Evolutionary conservation across 2,329 filamentous ascomycete species (phyloP).

Genomic region (Penicillium sp.): DNA sequence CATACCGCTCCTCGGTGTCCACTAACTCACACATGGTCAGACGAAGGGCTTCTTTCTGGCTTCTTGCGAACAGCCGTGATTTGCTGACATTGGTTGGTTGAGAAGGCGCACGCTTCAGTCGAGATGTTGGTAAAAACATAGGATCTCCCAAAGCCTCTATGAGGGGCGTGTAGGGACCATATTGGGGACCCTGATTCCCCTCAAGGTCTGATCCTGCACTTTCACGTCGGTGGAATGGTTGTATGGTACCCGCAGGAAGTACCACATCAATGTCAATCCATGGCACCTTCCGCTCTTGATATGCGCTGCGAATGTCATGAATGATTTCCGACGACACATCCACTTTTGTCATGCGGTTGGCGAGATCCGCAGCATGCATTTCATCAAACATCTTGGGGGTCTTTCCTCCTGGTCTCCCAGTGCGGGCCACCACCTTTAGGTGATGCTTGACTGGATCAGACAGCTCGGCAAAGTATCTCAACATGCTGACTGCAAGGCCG

Average conservation of each 20-base stretch:
- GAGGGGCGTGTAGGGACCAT: slow-evolving; percentile 73
- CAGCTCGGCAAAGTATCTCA: slow-evolving; percentile 91
- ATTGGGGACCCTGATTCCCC: slow-evolving; percentile 52
- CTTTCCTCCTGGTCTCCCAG: slow-evolving; percentile 58
- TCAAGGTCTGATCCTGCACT: slow-evolving; percentile 53
- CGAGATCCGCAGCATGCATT: slow-evolving; percentile 87
- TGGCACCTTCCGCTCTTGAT: slow-evolving; percentile 77
- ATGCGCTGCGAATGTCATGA: slow-evolving; percentile 68
- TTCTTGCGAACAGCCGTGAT: slow-evolving; percentile 72
- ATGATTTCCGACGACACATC: slow-evolving; percentile 74
- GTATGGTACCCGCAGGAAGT: slow-evolving; percentile 72
- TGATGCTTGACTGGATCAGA: slow-evolving; percentile 71
- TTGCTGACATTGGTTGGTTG: slow-evolving; percentile 78
- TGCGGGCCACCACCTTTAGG: slow-evolving; percentile 57
- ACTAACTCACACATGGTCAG: slow-evolving; percentile 88
- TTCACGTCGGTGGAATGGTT: slow-evolving; percentile 59
- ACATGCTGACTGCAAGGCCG: slow-evolving; percentile 84
- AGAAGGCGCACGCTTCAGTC: slow-evolving; percentile 80
- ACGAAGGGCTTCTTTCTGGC: slow-evolving; percentile 79
- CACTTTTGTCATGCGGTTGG: slow-evolving; percentile 77
- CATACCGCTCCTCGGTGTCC: slow-evolving; percentile 92
- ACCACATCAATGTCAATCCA: slow-evolving; percentile 88
- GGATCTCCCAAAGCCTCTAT: slow-evolving; percentile 79
- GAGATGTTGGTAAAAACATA: slow-evolving; percentile 82
- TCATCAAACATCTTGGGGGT: slow-evolving; percentile 76